Evolutionary conservation across 495 filamentous ascomycete species (phyloP).

Genomic region (Alectoria sarmentosa): DNA sequence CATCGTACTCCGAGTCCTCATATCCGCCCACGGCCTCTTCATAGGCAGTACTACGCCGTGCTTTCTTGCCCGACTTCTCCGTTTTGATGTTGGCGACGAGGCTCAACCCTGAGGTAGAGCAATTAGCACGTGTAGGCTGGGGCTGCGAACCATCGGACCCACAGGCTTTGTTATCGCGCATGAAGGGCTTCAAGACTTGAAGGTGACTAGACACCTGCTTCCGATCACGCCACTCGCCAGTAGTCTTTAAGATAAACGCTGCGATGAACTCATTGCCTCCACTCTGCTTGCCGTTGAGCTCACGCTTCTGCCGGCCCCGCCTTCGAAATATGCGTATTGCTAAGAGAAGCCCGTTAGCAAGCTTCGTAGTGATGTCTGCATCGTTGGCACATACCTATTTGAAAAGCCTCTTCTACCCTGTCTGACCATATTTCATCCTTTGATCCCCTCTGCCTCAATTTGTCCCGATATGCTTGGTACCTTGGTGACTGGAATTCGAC

Average conservation of each 20-base stretch:
- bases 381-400: constrained; percentile 61
- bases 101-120: constrained; percentile 21
- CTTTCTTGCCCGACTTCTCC: constrained; percentile 11
- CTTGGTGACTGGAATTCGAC: constrained; percentile 25
- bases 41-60: background rate
- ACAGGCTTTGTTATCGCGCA: constrained; percentile 53
- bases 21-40: background rate
- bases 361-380: constrained; percentile 11
- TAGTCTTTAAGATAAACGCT: constrained; percentile 66
- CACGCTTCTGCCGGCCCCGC: constrained; percentile 75
- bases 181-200: constrained; percentile 85
- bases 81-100: constrained; percentile 15
- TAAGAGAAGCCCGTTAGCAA: constrained; percentile 33
- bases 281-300: constrained; percentile 60
- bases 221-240: constrained; percentile 56
- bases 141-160: background rate
- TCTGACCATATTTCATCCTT: constrained; percentile 64
- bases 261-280: constrained; percentile 91
- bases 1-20: background rate
- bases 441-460: constrained; percentile 41
- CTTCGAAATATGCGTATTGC: constrained; percentile 73
- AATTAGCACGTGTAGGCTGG: constrained; percentile 2
- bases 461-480: constrained; percentile 57
- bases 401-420: constrained; percentile 77
- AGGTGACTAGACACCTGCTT: constrained; percentile 97